Conservation (phyloP, 1,284 basidiomycete genomes). For the Cutaneotrichosporon sp. region DNA sequence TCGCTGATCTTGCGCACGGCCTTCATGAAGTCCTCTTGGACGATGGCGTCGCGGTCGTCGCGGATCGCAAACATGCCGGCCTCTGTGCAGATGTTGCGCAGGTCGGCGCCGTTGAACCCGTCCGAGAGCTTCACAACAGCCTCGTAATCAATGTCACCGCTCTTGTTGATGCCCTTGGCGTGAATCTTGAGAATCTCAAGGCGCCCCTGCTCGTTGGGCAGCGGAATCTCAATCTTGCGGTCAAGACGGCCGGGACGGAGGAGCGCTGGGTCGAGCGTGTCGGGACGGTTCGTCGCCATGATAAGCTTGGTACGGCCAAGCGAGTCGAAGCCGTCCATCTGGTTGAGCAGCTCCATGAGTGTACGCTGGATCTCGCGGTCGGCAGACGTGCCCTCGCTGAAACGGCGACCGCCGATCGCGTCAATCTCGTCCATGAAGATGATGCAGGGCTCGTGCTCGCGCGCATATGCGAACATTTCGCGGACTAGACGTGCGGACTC, state of each 20-base stretch:
- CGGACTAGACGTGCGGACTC: conserved; percentile 91
- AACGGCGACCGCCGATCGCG: conserved; percentile 91
- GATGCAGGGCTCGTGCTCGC: conserved; percentile 93
- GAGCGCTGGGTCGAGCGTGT: conserved; percentile 95
- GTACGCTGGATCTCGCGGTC: conserved; percentile 99
- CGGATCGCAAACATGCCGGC: conserved; percentile 99
- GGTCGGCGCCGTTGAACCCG: conserved; percentile 90
- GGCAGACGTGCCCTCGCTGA: conserved; percentile 97
- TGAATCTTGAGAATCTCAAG: conserved; percentile 98
- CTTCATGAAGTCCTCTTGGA: conserved; percentile 95
- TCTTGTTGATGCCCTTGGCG: conserved; percentile 89
- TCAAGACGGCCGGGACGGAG: conserved; percentile 94
- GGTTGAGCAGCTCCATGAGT: conserved; percentile 98
- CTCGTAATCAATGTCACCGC: conserved; percentile 92
- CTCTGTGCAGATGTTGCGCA: conserved; percentile 96
- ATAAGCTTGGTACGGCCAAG: conserved; percentile 95
- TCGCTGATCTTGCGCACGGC: conserved; percentile 96
- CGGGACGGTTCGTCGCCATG: conserved; percentile 96
- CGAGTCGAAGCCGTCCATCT: conserved; percentile 99
- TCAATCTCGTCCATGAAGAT: conserved; percentile 78
- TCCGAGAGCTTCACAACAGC: conserved; percentile 96
- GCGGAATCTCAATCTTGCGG: conserved; percentile 95
- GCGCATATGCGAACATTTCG: conserved; percentile 98
- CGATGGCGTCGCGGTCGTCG: conserved; percentile 86
- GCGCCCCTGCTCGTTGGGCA: conserved; percentile 93